Percentiles rank a stretch among this genome's conserved stretches.
These are phyloP conservation scores for Malassezia caprae DNA, from an alignment of 1,284 basidiomycete species.

Conservation along the genomic window DNA sequence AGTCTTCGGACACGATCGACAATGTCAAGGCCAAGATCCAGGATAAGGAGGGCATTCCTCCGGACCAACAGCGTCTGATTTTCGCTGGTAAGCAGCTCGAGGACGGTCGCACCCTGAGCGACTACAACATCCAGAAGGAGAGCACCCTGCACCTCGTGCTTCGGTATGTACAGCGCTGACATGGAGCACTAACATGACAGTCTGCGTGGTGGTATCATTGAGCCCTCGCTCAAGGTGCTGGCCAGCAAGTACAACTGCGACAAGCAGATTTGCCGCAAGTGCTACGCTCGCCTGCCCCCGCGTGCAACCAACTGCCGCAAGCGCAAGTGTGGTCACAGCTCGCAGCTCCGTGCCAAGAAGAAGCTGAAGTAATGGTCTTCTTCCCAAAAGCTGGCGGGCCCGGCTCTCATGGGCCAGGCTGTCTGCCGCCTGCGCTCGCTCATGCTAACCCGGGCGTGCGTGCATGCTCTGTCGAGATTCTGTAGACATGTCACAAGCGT, in stretches of 20 bases:
- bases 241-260: constrained; percentile 65
- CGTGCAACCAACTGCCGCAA: constrained; percentile 99
- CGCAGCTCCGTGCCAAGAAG: constrained; percentile 63
- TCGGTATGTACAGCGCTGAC: constrained; percentile 49
- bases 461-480: constrained; percentile 4
- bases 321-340: constrained; percentile 48
- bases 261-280: constrained; percentile 88
- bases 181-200: constrained; percentile 49
- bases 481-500: constrained; percentile 8
- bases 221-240: constrained; percentile 93
- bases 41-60: constrained; percentile 46
- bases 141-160: constrained; percentile 93
- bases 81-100: constrained; percentile 47
- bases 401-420: background rate
- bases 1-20: constrained; percentile 55
- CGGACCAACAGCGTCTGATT: constrained; percentile 46
- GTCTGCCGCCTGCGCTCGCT: constrained; percentile 2
- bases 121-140: constrained; percentile 89
- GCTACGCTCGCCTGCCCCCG: constrained; percentile 96
- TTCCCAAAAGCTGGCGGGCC: constrained; percentile 8
- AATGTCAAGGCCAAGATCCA: constrained; percentile 54
- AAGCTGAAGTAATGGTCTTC: constrained; percentile 69
- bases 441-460: constrained; percentile 3
- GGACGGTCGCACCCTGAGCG: constrained; percentile 40
- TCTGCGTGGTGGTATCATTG: constrained; percentile 96